phyloP scores from a whole-genome alignment of 1,284 basidiomycete species.

The Meira miltonrushii region DNA sequence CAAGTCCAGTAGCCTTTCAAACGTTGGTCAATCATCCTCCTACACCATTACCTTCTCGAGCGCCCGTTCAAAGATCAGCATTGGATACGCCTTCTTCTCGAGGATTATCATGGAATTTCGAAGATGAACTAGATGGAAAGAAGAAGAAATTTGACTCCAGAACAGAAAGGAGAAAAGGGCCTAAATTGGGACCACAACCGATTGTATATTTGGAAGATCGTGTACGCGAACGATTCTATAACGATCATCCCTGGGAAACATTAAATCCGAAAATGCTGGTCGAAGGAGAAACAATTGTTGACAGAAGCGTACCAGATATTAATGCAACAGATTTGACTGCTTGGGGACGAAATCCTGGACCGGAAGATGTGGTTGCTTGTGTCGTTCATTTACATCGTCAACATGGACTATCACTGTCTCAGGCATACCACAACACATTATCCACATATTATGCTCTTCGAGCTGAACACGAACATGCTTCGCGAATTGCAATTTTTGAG shows the following conservation, averaged over 20 bases:
- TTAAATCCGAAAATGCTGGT: slow-evolving; percentile 73
- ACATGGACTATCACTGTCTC: slow-evolving; percentile 65
- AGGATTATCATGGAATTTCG: slow-evolving; percentile 56
- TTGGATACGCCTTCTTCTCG: slow-evolving; percentile 38
- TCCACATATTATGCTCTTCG: slow-evolving; percentile 73
- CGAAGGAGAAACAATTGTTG: slow-evolving; percentile 59
- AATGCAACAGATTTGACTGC: slow-evolving; percentile 10
- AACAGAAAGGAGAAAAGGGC: slow-evolving; percentile 33
- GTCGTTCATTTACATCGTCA: slow-evolving; percentile 69
- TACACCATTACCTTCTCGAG: slow-evolving; percentile 71
- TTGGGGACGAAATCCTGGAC: slow-evolving; percentile 63
- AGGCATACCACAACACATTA: slow-evolving; percentile 64
- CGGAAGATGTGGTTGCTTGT: slow-evolving; percentile 82
- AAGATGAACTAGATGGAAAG: slow-evolving; percentile 28
- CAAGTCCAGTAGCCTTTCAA: slow-evolving; percentile 76
- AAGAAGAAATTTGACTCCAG: slow-evolving; percentile 53
- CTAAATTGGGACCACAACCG: slow-evolving; percentile 61
- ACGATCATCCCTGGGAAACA: slow-evolving; percentile 92
- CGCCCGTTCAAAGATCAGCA: slow-evolving; percentile 60
- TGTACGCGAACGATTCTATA: slow-evolving; percentile 83
- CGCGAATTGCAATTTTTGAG: slow-evolving; percentile 71
- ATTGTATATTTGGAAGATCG: slow-evolving; percentile 80
- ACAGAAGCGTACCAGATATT: slow-evolving; percentile 10
- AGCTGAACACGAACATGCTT: slow-evolving; percentile 74
- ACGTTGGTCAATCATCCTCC: slow-evolving; percentile 84